Base-by-base conservation (phyloP, 371 early-diverging fungal genomes). In the Amoeboaphelidium occidentale region DNA sequence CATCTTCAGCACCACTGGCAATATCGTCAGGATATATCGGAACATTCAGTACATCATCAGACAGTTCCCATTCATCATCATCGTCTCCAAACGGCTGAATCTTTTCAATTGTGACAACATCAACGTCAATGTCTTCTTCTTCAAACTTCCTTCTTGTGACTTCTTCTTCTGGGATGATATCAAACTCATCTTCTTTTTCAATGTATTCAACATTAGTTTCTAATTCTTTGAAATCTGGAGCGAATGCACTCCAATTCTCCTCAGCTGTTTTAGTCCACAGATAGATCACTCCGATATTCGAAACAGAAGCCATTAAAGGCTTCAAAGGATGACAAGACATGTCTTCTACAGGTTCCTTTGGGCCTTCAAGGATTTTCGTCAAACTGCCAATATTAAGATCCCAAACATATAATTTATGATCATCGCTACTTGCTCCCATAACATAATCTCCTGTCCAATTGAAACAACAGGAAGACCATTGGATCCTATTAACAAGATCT, bases 331-430 rank as follows among this genome's bases (percentile, higher is more conserved):
- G 93, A 74, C 86, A 81, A 26, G 78, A 68, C n/a, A 89, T 48
- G 60, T 87, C 84, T 47, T 76, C 69, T 27, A 91, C 55, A 3
- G 78, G 76, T 51, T 93, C 90, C 46, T 78, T 81, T 2, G 90
- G 90, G 0, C 91, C 90, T 46, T 88, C 84, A 13, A 93, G 63
- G 45, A 88, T 76, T 60, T 84, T 89, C 23, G 84, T 81, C 13
- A 93, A 64, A 50, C 73, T 78, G 10, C 83, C 80, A 26, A 70
- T 65, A 20, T 69, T 63, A 50, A 73, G 76, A 56, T 89, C 84
- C 93, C 93, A 93, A 42, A 89, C 76, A 57, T 79, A 89, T 26
- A 91, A 83, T 50, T 83, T 83, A 57, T 93, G 90, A 64, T 63
- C 73, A 48, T n/a, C 23, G 2, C 39, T 10, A 45, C 20, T 48